phyloP scores from a whole-genome alignment of 2,329 filamentous ascomycete species.

The Mariannaea sp. region DNA sequence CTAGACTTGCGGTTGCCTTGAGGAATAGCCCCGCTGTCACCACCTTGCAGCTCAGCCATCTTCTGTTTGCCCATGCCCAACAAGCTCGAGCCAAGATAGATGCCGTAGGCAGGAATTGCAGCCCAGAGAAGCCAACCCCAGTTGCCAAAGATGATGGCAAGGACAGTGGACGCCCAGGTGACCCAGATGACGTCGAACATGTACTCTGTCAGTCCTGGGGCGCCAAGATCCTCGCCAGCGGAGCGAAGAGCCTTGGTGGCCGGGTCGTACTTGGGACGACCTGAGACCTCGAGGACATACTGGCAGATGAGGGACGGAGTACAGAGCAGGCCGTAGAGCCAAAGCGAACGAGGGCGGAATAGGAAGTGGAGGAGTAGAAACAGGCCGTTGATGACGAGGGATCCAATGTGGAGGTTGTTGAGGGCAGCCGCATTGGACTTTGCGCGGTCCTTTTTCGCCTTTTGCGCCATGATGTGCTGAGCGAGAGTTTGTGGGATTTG shows the following conservation, averaged over 20 bases:
- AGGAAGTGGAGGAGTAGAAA: slow-evolving; percentile 76
- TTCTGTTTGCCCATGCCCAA: slow-evolving; percentile 58
- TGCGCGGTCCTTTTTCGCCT: slow-evolving; percentile 69
- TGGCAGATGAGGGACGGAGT: slow-evolving; percentile 78
- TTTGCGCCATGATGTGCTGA: slow-evolving; percentile 58
- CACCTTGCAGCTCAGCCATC: slow-evolving; percentile 54
- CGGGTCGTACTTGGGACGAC: slow-evolving; percentile 74
- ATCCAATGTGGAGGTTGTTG: slow-evolving; percentile 79
- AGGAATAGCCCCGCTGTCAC: slow-evolving; percentile 40
- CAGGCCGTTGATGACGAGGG: slow-evolving; percentile 70
- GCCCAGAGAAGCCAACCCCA: slow-evolving; percentile 67
- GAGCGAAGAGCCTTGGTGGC: slow-evolving; percentile 69
- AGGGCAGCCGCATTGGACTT: slow-evolving; percentile 78
- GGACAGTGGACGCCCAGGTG: slow-evolving; percentile 77
- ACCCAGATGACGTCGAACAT: slow-evolving; percentile 98
- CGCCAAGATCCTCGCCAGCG: slow-evolving; percentile 85
- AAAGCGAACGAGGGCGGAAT: slow-evolving; percentile 65
- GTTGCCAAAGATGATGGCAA: slow-evolving; percentile 81
- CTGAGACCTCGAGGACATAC: slow-evolving; percentile 82
- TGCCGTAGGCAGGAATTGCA: slow-evolving; percentile 59
- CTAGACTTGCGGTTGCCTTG: slow-evolving; percentile 60
- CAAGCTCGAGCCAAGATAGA: slow-evolving; percentile 59
- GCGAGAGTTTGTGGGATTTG: neutral
- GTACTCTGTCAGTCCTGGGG: slow-evolving; percentile 90
- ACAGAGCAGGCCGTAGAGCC: slow-evolving; percentile 74